These are phyloP conservation scores for Globisporangium perplexum DNA, from an alignment of 352 stramenopile genomes.

Conservation along the genomic window DNA sequence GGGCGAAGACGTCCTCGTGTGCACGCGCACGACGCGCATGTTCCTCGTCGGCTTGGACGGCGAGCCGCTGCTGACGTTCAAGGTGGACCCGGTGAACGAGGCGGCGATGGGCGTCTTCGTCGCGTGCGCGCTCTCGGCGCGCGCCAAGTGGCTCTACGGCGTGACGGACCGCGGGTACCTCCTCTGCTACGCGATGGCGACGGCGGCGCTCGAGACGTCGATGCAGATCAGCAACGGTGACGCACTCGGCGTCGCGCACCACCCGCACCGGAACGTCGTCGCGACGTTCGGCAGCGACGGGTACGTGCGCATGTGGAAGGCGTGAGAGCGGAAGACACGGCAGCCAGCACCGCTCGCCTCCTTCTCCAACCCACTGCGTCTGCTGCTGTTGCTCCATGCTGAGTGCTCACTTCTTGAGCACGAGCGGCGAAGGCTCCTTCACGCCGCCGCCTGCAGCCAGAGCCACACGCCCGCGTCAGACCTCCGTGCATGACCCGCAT, in stretches of 20 bases:
- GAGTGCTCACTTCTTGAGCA: conserved; percentile 16
- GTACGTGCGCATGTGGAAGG: conserved; percentile 81
- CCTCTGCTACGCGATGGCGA: conserved; percentile 56
- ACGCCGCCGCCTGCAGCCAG: neutral
- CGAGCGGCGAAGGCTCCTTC: conserved; percentile 14
- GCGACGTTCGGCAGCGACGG: conserved; percentile 86
- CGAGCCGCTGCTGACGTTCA: conserved; percentile 57
- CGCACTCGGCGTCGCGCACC: conserved; percentile 75
- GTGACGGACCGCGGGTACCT: conserved; percentile 85
- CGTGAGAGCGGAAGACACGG: conserved; percentile 26
- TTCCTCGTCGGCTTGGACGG: conserved; percentile 75
- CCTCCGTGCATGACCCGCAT: neutral
- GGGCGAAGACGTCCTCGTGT: conserved; percentile 76
- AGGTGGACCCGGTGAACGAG: conserved; percentile 52
- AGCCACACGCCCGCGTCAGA: neutral
- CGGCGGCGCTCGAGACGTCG: conserved; percentile 53
- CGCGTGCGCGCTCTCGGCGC: conserved; percentile 73
- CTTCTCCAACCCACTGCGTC: neutral
- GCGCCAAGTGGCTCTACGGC: conserved; percentile 82
- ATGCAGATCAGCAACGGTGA: conserved; percentile 83
- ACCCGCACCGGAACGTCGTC: conserved; percentile 87
- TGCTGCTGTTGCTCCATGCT: conserved; percentile 17
- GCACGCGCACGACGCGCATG: conserved; percentile 76
- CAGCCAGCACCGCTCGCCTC: too few relatives aligned
- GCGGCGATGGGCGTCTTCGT: conserved; percentile 82